Evolutionary conservation across 352 stramenopile species (phyloP).

Genomic region (Achlya hypogyna): DNA sequence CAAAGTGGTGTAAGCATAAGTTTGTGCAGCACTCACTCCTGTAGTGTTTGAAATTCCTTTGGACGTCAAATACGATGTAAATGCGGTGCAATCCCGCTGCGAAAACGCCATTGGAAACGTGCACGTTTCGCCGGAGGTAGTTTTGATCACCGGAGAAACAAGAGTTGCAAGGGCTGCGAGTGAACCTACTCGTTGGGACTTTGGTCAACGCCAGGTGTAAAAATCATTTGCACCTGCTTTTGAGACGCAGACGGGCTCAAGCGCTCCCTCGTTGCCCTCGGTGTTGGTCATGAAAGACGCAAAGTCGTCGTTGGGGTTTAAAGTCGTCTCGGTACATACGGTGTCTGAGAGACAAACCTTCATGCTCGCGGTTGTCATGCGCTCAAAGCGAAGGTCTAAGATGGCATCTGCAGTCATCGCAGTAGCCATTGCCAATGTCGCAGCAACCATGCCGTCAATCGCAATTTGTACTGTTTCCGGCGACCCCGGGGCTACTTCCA

Average conservation of each 20-base stretch:
- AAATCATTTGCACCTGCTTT: too few species aligned
- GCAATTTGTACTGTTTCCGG: background rate
- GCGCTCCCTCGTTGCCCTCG: too few species aligned
- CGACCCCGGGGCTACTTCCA: background rate
- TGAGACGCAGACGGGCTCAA: too few species aligned
- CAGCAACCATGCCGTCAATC: background rate
- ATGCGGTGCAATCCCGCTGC: background rate
- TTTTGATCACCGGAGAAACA: background rate
- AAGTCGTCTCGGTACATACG: background rate
- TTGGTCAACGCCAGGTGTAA: too few species aligned
- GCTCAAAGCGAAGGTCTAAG: background rate
- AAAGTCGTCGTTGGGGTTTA: background rate
- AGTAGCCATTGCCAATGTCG: background rate
- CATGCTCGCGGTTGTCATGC: background rate
- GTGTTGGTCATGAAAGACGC: background rate
- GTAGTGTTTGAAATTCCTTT: background rate
- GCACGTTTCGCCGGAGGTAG: background rate
- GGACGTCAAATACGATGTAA: background rate
- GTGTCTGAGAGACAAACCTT: constrained; percentile 5
- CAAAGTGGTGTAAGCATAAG: background rate
- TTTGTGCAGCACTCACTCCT: background rate
- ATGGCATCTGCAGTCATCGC: background rate
- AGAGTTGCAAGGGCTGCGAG: background rate
- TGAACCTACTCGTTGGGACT: too few species aligned
- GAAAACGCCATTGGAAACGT: background rate